Base-by-base conservation (phyloP, 441 rosid genomes). In the Adansonia rubrostipa region DNA sequence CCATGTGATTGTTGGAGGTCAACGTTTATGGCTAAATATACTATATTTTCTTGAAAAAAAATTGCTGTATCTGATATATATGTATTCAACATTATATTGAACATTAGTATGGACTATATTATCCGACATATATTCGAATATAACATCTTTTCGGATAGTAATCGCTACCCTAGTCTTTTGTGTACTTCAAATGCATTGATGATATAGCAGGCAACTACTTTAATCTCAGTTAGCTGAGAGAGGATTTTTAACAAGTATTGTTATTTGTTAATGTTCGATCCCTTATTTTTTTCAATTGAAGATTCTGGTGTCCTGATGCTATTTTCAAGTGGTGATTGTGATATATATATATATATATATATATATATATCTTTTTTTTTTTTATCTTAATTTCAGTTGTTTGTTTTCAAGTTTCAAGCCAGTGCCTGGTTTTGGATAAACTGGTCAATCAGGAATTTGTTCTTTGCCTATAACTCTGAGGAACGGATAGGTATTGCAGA, bases 1-100 rank as follows among this genome's bases (percentile, higher is more conserved):
- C 48, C 44, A 22, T 50, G 75, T 53, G 75, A 53, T 33, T 71
- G n/a, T 36, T 53, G 75, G 48, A n/a, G 75, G 75, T 71, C 62
- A 71, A 71, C 75, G 75, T 6, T 28, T 4, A 33, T 28, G 62
- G 47, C 1, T 54, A 53, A 71, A 71, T 51, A 28, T 3, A 51
- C 53, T 71, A 14, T 28, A 51, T 51, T 51, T 70, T 28, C 44
- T 28, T 15, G 47, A 3, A 22, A 2, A 28, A 71, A 48, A 51
- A 51, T 9, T 22, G 65, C 5, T 36, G 40, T 36, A 36, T 36
- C 40, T 36, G 5, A 36, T 0, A 36, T 36, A 36, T 5, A 36
- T 36, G 40, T 36, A 36, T 36, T 36, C 40, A 36, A 36, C 40
- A 36, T 36, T 36, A 36, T 36, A 36, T 36, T 36, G 40, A 36